Conservation (phyloP, 1,284 basidiomycete species). For the Ganoderma sinense region DNA sequence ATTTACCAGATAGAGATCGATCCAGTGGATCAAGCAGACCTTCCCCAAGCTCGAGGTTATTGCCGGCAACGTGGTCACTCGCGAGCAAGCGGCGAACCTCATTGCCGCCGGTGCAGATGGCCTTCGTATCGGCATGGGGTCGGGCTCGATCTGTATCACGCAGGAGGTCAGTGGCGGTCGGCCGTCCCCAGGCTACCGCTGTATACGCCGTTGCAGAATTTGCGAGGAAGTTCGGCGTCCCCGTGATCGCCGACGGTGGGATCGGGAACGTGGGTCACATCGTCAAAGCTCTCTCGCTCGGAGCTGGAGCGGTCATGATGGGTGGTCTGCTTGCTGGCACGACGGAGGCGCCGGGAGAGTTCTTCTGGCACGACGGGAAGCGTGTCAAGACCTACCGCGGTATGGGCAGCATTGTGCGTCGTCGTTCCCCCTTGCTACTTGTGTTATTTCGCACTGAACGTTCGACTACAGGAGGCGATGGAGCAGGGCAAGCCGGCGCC, state of each 20-base stretch:
- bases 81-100: slow-evolving; percentile 95
- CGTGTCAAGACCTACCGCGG: slow-evolving; percentile 98
- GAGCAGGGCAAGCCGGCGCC: slow-evolving; percentile 75
- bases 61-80: slow-evolving; percentile 97
- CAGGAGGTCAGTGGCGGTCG: slow-evolving; percentile 99
- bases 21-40: slow-evolving; percentile 91
- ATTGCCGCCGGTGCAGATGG: slow-evolving; percentile 96
- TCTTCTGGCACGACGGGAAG: slow-evolving; percentile 99
- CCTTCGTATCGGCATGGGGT: slow-evolving; percentile 96
- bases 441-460: slow-evolving; percentile 9
- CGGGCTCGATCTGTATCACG: slow-evolving; percentile 98
- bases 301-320: slow-evolving; percentile 99
- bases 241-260: slow-evolving; percentile 98
- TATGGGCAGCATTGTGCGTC: slow-evolving; percentile 85
- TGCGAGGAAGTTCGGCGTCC: slow-evolving; percentile 92
- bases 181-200: slow-evolving; percentile 96
- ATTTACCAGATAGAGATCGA: slow-evolving; percentile 95
- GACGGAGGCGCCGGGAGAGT: slow-evolving; percentile 97
- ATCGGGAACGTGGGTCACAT: slow-evolving; percentile 97
- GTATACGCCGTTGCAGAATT: slow-evolving; percentile 97
- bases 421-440: slow-evolving; percentile 3
- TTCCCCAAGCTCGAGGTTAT: slow-evolving; percentile 91
- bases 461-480: slow-evolving; percentile 79
- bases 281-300: slow-evolving; percentile 95
- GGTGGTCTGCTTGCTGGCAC: slow-evolving; percentile 96